phyloP scores from a whole-genome alignment of 1,284 basidiomycete species.

The Testicularia cyperi region DNA sequence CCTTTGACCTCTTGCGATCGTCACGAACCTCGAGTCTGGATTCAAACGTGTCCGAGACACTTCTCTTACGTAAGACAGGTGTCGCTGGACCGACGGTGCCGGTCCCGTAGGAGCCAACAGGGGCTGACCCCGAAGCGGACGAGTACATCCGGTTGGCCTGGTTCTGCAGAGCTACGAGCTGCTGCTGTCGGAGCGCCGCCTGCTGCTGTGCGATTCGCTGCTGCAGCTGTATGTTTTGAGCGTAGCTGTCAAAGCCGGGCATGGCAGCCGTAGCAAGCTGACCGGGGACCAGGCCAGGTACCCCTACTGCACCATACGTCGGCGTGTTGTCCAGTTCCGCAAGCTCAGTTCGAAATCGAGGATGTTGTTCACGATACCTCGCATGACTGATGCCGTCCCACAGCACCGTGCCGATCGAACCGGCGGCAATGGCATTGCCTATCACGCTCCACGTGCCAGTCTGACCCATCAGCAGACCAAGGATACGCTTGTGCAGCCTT shows the following conservation, averaged over 20 bases:
- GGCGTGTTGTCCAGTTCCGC: conserved; percentile 18
- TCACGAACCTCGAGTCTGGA: no score
- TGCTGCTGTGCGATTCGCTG: conserved; percentile 3
- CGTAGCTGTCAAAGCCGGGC: conserved; percentile 19
- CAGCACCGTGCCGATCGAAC: conserved; percentile 5
- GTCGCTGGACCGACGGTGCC: no score
- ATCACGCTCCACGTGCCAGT: conserved; percentile 4
- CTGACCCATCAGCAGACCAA: no score
- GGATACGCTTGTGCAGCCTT: conserved; percentile 33
- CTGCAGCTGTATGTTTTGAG: conserved; percentile 1
- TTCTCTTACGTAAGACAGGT: no score
- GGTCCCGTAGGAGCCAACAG: no score
- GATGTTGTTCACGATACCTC: conserved; percentile 4
- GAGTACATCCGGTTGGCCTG: no score
- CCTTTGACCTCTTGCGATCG: no score
- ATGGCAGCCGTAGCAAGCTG: conserved; percentile 28
- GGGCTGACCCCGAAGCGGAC: no score
- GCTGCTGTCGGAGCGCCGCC: conserved; percentile 4
- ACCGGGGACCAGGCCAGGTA: conserved; percentile 14
- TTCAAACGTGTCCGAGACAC: no score
- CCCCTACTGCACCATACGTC: conserved; percentile 29
- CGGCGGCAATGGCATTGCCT: conserved; percentile 1
- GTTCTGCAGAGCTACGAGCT: conserved; percentile 1
- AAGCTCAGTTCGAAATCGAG: conserved; percentile 22
- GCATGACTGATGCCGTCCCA: conserved; percentile 10